These are phyloP conservation scores for Barnettozyma salicaria DNA, from an alignment of 805 yeast species.

Conservation along the genomic window DNA sequence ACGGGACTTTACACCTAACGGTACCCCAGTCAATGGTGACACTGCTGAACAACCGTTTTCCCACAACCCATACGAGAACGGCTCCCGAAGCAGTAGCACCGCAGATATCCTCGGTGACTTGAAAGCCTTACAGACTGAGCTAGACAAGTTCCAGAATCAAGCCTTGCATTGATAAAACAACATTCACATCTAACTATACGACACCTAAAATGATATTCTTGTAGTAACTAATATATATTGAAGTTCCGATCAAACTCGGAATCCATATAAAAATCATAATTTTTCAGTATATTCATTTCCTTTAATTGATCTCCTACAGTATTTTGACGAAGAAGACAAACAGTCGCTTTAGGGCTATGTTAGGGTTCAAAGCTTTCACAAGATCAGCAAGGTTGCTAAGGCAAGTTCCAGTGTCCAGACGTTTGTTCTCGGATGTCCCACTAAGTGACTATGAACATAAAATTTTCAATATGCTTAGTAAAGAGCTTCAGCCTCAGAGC, in stretches of 20 bases:
- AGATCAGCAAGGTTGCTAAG: conserved; percentile 1
- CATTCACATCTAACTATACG: no score
- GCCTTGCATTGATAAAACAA: conserved; percentile 4
- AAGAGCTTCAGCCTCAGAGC: conserved; percentile 52
- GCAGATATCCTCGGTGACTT: conserved; percentile 57
- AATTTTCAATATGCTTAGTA: conserved; percentile 49
- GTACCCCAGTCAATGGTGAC: conserved; percentile 4
- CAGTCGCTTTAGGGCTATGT: neutral
- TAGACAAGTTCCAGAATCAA: conserved; percentile 46
- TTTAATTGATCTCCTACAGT: neutral
- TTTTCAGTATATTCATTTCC: no score
- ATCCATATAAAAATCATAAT: no score
- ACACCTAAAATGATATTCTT: no score
- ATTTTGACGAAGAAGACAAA: neutral
- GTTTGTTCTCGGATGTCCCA: conserved; percentile 3
- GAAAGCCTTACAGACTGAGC: conserved; percentile 63
- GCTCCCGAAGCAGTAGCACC: conserved; percentile 15
- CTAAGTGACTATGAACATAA: conserved; percentile 50
- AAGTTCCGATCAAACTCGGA: no score
- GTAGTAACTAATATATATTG: neutral
- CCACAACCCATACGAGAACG: conserved; percentile 1
- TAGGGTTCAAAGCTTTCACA: conserved; percentile 3
- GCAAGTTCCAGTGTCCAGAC: neutral
- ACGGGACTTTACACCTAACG: conserved; percentile 12
- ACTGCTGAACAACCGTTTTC: neutral